Evolutionary conservation across 169 alveolate species (phyloP), one percentile per base, ranked within the genome.

Genomic region (Plasmodium chabaudi): DNA sequence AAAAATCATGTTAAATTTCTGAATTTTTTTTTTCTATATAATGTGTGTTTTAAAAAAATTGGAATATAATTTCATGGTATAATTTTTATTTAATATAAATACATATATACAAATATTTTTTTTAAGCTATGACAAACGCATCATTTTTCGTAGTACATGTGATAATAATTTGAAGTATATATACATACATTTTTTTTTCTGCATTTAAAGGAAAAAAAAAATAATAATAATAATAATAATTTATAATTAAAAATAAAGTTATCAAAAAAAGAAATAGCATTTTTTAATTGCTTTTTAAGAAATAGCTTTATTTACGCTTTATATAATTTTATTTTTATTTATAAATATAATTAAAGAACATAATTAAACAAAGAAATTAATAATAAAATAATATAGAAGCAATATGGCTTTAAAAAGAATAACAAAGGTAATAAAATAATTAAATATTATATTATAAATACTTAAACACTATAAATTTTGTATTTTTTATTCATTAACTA

Each of bases 371-470:
- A 34, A 34, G 6, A 34, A 34, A 27, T 13, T 72, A 72, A 72
- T 72, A 72, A 51, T 46, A 56, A 72, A 27, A 23, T 51, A 34
- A 72, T 55, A 72, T 72, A 72, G 87, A 72, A 72, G 60, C 87
- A 72, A 55, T 68, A 72, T 72, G 87, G 87, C 87, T n/a, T 68
- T 72, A 46, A 72, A 72, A 56, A 72, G 87, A 25, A 72, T 72
- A 72, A 72, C 87, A 15, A 72, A 72, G 70, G 87, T 72, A 72
- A 72, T 25, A n/a, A 69, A 51, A 34, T 27, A 69, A 69, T 23
- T 69, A 39, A 51, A 51, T 13, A 15, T 7, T 3, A 13, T 51
- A 13, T 51, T 13, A 5, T 15, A 15, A 7, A 51, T 23, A 17
- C 12, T n/a, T 9, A 17, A n/a, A 60, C 9, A 9, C 19, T 23